Evolutionary conservation across 1,284 basidiomycete genomes (phyloP).

Genomic region (Farysia itapuensis): DNA sequence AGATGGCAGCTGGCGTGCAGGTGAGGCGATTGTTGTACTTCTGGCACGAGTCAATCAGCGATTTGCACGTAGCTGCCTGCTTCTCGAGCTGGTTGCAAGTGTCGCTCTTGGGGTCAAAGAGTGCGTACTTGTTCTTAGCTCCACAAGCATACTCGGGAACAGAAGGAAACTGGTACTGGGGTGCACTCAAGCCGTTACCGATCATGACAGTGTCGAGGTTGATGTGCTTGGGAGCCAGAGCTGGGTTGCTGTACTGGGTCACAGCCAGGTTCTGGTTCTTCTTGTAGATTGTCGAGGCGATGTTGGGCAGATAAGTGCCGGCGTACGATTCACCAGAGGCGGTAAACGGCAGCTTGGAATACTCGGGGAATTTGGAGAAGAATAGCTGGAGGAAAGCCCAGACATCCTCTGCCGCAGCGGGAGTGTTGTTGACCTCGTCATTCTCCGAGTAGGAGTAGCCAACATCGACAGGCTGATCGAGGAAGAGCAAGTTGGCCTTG

Average conservation of each 20-base stretch:
- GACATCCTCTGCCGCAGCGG: constrained; percentile 77
- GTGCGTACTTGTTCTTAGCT: constrained; percentile 64
- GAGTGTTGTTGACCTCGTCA: constrained; percentile 72
- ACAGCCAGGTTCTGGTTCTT: constrained; percentile 53
- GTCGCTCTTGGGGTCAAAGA: constrained; percentile 71
- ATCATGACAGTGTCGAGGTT: constrained; percentile 56
- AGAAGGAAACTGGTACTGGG: constrained; percentile 59
- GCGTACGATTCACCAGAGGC: constrained; percentile 67
- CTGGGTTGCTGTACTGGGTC: constrained; percentile 20
- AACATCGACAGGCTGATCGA: constrained; percentile 78
- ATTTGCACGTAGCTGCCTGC: constrained; percentile 73
- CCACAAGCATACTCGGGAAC: constrained; percentile 78
- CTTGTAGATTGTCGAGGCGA: constrained; percentile 51
- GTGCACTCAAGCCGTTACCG: constrained; percentile 56
- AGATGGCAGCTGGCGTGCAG: constrained; percentile 64
- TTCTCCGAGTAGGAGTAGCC: constrained; percentile 81
- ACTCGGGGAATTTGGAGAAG: constrained; percentile 64
- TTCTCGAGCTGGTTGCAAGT: constrained; percentile 69
- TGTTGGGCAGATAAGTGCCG: constrained; percentile 64
- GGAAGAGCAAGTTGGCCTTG: constrained; percentile 72
- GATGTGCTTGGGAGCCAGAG: constrained; percentile 43
- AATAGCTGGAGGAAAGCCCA: constrained; percentile 88
- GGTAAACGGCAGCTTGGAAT: constrained; percentile 52
- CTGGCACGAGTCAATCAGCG: constrained; percentile 62
- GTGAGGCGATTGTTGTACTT: constrained; percentile 61